phyloP scores from a whole-genome alignment of 768 basidiomycete species.

The Kwoniella europaea region DNA sequence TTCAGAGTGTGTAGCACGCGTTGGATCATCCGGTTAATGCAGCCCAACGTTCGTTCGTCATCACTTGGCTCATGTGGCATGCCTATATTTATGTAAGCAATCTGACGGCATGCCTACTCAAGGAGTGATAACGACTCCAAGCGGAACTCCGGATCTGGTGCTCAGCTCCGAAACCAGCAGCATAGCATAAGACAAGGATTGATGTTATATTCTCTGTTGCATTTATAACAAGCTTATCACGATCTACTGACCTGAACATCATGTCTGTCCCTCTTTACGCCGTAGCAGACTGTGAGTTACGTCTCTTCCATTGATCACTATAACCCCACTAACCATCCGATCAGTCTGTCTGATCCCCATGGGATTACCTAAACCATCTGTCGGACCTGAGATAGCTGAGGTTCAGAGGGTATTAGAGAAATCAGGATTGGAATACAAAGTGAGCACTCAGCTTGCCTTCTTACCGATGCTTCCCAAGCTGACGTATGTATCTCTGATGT shows the following conservation, averaged over 20 bases:
- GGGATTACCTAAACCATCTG: conserved; percentile 48
- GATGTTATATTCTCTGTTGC: neutral
- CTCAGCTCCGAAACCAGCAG: conserved; percentile 8
- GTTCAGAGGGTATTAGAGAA: conserved; percentile 81
- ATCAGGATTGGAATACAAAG: conserved; percentile 81
- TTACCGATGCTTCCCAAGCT: neutral
- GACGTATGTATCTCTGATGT: conserved; percentile 22
- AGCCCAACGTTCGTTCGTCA: conserved; percentile 4
- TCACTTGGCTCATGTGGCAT: neutral
- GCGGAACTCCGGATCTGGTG: conserved; percentile 6
- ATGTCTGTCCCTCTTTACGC: conserved; percentile 44
- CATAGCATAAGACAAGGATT: neutral
- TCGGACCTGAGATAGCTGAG: conserved; percentile 54
- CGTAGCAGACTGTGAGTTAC: conserved; percentile 54
- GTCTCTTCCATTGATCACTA: neutral
- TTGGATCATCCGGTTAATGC: neutral
- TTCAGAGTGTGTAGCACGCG: neutral
- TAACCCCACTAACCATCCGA: neutral
- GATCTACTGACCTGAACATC: neutral
- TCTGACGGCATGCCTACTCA: neutral
- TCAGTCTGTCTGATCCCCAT: conserved; percentile 57
- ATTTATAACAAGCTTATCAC: neutral
- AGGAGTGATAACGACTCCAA: neutral
- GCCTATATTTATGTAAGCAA: neutral
- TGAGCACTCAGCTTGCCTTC: conserved; percentile 49